Base-by-base conservation (phyloP, 805 yeast species). In the Kuraishia cidri region DNA sequence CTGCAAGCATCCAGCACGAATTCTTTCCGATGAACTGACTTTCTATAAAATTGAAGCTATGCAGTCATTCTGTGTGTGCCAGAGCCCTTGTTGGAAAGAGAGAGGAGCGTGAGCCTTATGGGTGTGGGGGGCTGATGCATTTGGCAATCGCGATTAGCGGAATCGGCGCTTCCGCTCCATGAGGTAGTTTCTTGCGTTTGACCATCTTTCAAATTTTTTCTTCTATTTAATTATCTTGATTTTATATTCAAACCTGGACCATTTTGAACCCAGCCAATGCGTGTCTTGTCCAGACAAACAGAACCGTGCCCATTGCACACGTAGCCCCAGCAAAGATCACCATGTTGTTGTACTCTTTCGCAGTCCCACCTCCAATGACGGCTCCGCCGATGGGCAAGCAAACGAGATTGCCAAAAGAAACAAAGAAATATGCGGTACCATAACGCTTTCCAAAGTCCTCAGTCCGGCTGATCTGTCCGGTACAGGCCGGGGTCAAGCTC, bases 401-500 rank as follows among this genome's bases (percentile, higher is more conserved):
- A 11, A 67, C 58, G 11, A 73, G 50, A 25, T 62, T 56, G 12
- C 66, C 57, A 30, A 74, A 50, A 32, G 84, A 69, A 9, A 72
- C 75, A 43, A 75, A 52, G 31, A 73, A 74, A 48, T 76, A 79
- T 38, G 76, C 67, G n/a, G 84, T 65, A 0, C 87, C 87, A 41
- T 74, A 81, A 13, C 80, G 55, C 39, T 72, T 75, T 13, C 88
- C 88, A 48, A 79, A 80, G 35, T 75, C 70, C 37, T 66, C 61
- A 1, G 79, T 75, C 11, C 66, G 67, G n/a, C 79, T 70, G 19
- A 82, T 72, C 29, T 71, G 69, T 0, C 82, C 71, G 12, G 79
- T 66, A 39, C 88, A 79, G 4, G 74, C 76, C 0, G 90, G 86
- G 0, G 81, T 69, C 31, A 81, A 46, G 1, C 83, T 66, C 26